Evolutionary conservation across 495 filamentous ascomycete species (phyloP), one percentile per base, ranked within the genome.

Genomic region (Aspergillus asperescens): DNA sequence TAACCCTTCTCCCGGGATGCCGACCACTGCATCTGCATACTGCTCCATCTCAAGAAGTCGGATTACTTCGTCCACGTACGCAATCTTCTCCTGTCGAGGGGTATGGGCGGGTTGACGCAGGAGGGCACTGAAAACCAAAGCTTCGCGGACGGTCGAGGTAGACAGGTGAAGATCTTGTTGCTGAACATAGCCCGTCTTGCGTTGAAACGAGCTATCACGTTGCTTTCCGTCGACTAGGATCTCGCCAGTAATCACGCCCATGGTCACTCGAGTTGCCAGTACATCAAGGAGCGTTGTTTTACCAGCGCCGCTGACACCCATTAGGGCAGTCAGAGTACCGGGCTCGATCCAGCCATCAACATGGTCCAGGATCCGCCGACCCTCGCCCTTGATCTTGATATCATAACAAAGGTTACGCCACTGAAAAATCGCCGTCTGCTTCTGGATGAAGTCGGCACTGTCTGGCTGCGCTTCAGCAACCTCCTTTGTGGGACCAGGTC

Each of bases 151-250:
- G 4, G 92, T 97, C 1, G 84, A 81, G 0, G 89, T 94, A 24
- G 84, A 75, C 20, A 94, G 76, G 66, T 95, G 91, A 5, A 96
- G 79, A 80, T 97, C 92, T 68, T 95, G 89, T 65, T 97, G 92
- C 60, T 97, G 89, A 13, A 91, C 92, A 60, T 96, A 97, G 16
- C 91, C 91, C 3, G 90, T 95, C 74, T 93, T 93, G 28, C 90
- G 85, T 61, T 93, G 89, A 77, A 95, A 95, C 0, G 87, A 89
- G 9, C 77, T 72, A 63, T 94, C 88, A 13, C 85, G 65, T 15
- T 66, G 69, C 19, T 65, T 54, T 9, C 79, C 79, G 50, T 81
- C 74, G 8, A 82, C 77, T 32, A 81, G 57, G 62, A 81, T 76
- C 48, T 79, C 73, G 24, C 77, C 79, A n/a, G 60, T 65, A 1